Evolutionary conservation across 352 stramenopile genomes (phyloP).

Genomic region (Globisporangium echinulatum): DNA sequence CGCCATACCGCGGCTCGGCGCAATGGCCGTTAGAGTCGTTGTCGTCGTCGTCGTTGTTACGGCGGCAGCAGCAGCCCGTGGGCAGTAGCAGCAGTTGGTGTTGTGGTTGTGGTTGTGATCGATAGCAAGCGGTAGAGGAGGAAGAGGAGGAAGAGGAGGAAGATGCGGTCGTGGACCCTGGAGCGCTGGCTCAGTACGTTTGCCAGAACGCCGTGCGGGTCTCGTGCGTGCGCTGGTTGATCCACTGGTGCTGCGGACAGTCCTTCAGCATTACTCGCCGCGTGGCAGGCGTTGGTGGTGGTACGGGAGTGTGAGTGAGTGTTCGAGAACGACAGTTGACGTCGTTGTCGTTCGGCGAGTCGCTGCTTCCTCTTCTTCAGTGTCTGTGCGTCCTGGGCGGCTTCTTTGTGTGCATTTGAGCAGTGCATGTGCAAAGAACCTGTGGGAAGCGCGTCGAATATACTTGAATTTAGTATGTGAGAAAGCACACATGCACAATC

Average conservation of each 20-base stretch:
- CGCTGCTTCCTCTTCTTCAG: too few relatives aligned
- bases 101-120: not conserved
- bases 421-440: too few relatives aligned
- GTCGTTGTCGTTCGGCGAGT: too few relatives aligned
- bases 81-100: not conserved
- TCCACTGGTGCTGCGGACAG: slow-evolving; percentile 88
- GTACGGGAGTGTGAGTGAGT: not conserved
- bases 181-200: slow-evolving; percentile 32
- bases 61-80: not conserved
- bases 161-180: not conserved
- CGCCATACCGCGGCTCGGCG: not conserved
- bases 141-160: not conserved
- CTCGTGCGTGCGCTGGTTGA: slow-evolving; percentile 85
- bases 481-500: too few relatives aligned
- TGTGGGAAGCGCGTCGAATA: too few relatives aligned
- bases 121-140: not conserved
- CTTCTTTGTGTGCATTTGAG: too few relatives aligned
- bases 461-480: too few relatives aligned
- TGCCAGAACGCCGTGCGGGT: slow-evolving; percentile 68
- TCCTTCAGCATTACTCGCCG: slow-evolving; percentile 72
- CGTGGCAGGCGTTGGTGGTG: not conserved
- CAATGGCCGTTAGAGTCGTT: not conserved
- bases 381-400: too few relatives aligned
- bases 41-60: slow-evolving; percentile 4
- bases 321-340: too few relatives aligned